These are phyloP conservation scores for Aspergillus olivimuriae DNA, from an alignment of 495 filamentous ascomycete species.

Conservation along the genomic window DNA sequence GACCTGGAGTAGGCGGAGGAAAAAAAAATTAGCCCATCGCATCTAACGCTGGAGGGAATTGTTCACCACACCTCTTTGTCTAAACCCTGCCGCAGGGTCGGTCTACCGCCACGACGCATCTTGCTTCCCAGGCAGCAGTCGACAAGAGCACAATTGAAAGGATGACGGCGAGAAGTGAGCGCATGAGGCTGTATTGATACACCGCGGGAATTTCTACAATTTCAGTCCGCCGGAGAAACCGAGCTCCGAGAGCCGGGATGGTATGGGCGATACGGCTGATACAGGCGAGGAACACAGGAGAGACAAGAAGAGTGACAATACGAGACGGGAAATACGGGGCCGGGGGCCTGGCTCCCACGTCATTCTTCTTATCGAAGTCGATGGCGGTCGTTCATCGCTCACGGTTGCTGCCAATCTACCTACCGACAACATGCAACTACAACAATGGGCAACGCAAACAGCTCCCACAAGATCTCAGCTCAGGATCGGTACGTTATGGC, in stretches of 20 bases:
- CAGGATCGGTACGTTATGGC: conserved; percentile 54
- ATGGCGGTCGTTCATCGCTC: neutral
- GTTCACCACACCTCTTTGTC: conserved; percentile 46
- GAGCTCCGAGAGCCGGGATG: conserved; percentile 11
- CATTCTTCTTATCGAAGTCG: no score
- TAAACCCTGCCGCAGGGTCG: conserved; percentile 45
- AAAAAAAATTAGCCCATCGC: neutral
- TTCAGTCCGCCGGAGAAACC: conserved; percentile 15
- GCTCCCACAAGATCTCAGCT: conserved; percentile 62
- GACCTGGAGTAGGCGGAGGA: conserved; percentile 36
- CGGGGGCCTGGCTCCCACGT: neutral
- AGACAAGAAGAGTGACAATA: neutral
- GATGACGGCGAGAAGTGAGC: no score
- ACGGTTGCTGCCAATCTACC: neutral
- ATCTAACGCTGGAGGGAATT: neutral
- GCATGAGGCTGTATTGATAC: neutral
- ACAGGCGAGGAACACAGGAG: neutral
- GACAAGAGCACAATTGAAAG: no score
- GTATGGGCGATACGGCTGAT: neutral
- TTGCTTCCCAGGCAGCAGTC: neutral
- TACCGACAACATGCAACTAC: conserved; percentile 29
- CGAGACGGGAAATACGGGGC: neutral
- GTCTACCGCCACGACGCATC: conserved; percentile 37
- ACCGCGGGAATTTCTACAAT: conserved; percentile 15
- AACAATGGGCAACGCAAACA: conserved; percentile 61